Base-by-base conservation (phyloP, 805 yeast genomes). In the Saccharomycopsis synnaedendra region DNA sequence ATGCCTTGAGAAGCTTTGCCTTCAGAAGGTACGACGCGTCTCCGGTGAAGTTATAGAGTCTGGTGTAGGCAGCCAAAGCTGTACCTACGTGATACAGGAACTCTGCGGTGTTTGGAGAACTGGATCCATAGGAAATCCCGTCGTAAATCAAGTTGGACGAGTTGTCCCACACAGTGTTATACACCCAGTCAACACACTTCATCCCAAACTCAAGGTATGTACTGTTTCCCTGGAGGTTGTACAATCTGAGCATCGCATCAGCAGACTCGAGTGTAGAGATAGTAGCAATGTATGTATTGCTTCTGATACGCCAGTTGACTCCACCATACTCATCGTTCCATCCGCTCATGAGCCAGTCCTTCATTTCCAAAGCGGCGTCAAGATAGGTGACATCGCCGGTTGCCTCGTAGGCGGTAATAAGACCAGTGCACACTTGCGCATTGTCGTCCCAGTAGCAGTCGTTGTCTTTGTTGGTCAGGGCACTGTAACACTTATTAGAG, bases 381-480 rank as follows among this genome's bases (percentile, higher is more conserved):
- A 82, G 64, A 57, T 67, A 76, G 44, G 66, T 64, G 55, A 64
- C 64, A 51, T 79, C 73, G 2, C 72, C 74, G 1, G 85, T 78
- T n/a, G 78, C 85, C 56, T 80, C 86, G 57, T 76, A 80, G 2
- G 85, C 83, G 3, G 78, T 71, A 48, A 82, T 64, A 54, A 79
- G 67, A 3, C 79, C 81, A 55, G 79, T 69, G n/a, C 82, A 80
- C 9, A 80, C 78, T 58, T 81, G 87, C 3, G 87, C 88, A 58
- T 80, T 82, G 57, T 81, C 88, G 57, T 81, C 87, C 52, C 77
- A 78, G 60, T 80, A 80, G 36, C 80, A 75, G 59, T 82, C 87
- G 45, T 31, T 34, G 60, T 80, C 81, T 40, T 73, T 79, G 57
- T 79, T 74, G 58, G 75, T 79, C 3, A 82, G 78, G 1, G 86